Evolutionary conservation across 2,329 filamentous ascomycete genomes (phyloP).

Genomic region (Sordariomycetes sp.): DNA sequence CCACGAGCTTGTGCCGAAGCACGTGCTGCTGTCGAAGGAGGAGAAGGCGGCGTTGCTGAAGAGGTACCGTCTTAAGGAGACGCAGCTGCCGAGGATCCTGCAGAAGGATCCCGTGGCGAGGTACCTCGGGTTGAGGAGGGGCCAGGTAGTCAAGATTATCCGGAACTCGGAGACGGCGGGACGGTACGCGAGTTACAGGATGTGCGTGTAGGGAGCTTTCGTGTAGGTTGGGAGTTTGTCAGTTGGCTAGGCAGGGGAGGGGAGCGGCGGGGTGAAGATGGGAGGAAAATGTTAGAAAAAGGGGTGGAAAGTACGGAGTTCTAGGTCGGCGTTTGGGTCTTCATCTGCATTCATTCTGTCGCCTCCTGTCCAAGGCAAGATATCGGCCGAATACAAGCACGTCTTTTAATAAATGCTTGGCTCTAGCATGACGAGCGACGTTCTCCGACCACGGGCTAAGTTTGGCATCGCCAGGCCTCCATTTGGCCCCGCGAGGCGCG

Average conservation of each 20-base stretch:
- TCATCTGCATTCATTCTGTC: not conserved
- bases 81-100: slow-evolving; percentile 85
- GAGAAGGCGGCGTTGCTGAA: slow-evolving; percentile 80
- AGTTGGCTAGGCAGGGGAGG: not conserved
- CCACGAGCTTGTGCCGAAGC: slow-evolving; percentile 90
- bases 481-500: no score
- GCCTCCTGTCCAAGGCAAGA: not conserved
- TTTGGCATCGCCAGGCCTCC: no score
- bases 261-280: no score
- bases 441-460: no score
- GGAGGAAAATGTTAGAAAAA: not conserved
- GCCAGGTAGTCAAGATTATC: slow-evolving; percentile 98
- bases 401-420: not conserved
- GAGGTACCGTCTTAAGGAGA: slow-evolving; percentile 93
- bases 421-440: not conserved
- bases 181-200: slow-evolving; percentile 86
- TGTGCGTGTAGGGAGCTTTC: slow-evolving; percentile 36
- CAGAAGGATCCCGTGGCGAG: slow-evolving; percentile 83
- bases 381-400: not conserved
- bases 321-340: not conserved
- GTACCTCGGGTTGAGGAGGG: slow-evolving; percentile 80
- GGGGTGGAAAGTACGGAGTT: not conserved
- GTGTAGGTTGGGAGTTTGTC: not conserved
- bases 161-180: slow-evolving; percentile 90
- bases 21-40: slow-evolving; percentile 77